Percentiles rank a stretch among this genome's conserved stretches.
Evolutionary conservation across 345 rosid genomes (phyloP).

Genomic region (Bretschneidera sinensis): DNA sequence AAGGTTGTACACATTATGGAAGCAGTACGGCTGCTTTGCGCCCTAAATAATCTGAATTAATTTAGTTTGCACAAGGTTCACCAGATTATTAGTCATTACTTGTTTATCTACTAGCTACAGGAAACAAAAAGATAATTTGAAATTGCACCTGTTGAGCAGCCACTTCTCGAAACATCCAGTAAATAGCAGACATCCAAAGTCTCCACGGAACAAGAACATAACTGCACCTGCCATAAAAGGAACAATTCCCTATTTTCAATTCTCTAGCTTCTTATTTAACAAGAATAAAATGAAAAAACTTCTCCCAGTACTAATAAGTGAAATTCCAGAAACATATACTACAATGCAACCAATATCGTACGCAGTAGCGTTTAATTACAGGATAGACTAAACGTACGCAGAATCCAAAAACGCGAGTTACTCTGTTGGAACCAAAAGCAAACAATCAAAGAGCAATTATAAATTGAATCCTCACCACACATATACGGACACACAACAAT

Average conservation of each 20-base stretch:
- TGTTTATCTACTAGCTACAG: background rate
- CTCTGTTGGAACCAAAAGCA: background rate
- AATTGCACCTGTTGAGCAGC: constrained; percentile 52
- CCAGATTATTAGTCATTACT: background rate
- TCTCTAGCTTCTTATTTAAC: background rate
- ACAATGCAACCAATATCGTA: too few species aligned
- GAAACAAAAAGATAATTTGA: background rate
- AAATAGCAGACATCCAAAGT: constrained; percentile 65
- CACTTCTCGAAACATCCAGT: constrained; percentile 62
- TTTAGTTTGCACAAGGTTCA: background rate
- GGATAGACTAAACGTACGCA: too few species aligned
- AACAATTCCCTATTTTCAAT: too few species aligned
- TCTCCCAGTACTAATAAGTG: background rate
- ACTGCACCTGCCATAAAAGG: constrained; percentile 49
- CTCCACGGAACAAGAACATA: constrained; percentile 75
- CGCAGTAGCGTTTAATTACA: too few species aligned
- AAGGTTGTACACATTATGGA: too few species aligned
- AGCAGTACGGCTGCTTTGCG: too few species aligned
- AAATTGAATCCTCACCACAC: too few species aligned
- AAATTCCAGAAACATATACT: background rate
- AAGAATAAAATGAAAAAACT: background rate
- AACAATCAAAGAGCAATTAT: too few species aligned
- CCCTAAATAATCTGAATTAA: too few species aligned
- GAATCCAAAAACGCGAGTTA: too few species aligned
- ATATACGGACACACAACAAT: too few species aligned